Evolutionary conservation across 2,329 filamentous ascomycete species (phyloP).

Genomic region (Penicillium sp.): DNA sequence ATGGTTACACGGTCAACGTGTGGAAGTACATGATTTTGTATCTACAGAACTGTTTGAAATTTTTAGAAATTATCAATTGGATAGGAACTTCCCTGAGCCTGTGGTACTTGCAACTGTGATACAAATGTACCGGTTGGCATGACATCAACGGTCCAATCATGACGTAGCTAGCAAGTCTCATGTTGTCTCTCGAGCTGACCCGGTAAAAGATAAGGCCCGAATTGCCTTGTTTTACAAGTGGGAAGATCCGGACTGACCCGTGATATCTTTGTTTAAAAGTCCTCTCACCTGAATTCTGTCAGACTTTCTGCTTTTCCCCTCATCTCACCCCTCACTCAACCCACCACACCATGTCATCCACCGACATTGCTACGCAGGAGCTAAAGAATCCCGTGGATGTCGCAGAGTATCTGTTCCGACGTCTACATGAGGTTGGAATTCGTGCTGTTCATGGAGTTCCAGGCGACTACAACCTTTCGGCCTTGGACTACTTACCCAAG

Average conservation of each 20-base stretch:
- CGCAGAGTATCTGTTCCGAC: slow-evolving; percentile 52
- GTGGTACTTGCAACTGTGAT: background rate
- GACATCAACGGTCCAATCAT: slow-evolving; percentile 25
- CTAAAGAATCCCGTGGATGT: slow-evolving; percentile 48
- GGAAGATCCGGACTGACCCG: slow-evolving; percentile 3
- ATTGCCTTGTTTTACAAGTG: background rate
- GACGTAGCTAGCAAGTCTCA: slow-evolving; percentile 18
- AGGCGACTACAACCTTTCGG: slow-evolving; percentile 68
- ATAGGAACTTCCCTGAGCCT: background rate
- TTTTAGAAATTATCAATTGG: background rate
- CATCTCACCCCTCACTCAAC: background rate
- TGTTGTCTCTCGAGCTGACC: background rate
- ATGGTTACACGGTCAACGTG: background rate
- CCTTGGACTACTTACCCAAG: slow-evolving; percentile 59
- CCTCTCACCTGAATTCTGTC: background rate
- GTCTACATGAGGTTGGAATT: slow-evolving; percentile 52
- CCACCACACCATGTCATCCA: slow-evolving; percentile 30
- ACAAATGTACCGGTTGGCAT: slow-evolving; percentile 11
- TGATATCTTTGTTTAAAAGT: background rate
- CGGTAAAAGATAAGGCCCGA: background rate
- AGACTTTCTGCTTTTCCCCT: background rate
- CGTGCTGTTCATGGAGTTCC: slow-evolving; percentile 54
- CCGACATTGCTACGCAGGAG: slow-evolving; percentile 46
- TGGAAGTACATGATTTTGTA: background rate
- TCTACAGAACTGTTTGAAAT: background rate